phyloP scores from a whole-genome alignment of 1,284 basidiomycete species.

The Ustilago xerochloae region DNA sequence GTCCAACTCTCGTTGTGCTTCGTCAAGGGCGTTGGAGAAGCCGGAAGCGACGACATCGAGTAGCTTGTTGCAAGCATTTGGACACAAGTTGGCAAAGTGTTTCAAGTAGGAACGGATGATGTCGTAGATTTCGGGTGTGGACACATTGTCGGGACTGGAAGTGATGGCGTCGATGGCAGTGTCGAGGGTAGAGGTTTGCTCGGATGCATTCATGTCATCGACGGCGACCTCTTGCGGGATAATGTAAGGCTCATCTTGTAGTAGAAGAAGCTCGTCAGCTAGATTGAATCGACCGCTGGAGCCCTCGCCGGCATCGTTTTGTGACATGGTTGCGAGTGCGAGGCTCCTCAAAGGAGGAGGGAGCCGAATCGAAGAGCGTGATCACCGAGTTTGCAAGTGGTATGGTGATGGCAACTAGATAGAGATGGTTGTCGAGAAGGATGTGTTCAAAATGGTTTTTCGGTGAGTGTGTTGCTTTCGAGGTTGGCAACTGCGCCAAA shows the following conservation, averaged over 20 bases:
- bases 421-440: no score
- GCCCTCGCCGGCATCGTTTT: slow-evolving; percentile 1
- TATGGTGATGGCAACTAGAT: no score
- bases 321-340: slow-evolving; percentile 18
- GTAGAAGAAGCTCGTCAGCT: slow-evolving; percentile 57
- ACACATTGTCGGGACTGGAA: slow-evolving; percentile 45
- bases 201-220: slow-evolving; percentile 43
- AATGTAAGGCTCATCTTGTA: slow-evolving; percentile 61
- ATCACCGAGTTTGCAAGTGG: background rate
- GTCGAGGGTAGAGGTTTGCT: slow-evolving; percentile 53
- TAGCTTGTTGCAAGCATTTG: slow-evolving; percentile 55
- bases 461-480: no score
- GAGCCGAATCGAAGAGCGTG: background rate
- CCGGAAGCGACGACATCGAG: slow-evolving; percentile 59
- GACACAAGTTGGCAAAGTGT: slow-evolving; percentile 48
- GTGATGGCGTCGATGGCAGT: slow-evolving; percentile 56
- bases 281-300: slow-evolving; percentile 48
- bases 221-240: slow-evolving; percentile 58
- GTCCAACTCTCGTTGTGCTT: slow-evolving; percentile 49
- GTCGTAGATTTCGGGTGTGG: slow-evolving; percentile 46
- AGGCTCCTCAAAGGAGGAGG: background rate
- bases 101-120: slow-evolving; percentile 62
- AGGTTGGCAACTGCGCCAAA: background rate
- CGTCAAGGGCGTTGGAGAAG: slow-evolving; percentile 54
- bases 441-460: no score